Conservation (phyloP, 352 stramenopile genomes). For the Pythium plurisporium region DNA sequence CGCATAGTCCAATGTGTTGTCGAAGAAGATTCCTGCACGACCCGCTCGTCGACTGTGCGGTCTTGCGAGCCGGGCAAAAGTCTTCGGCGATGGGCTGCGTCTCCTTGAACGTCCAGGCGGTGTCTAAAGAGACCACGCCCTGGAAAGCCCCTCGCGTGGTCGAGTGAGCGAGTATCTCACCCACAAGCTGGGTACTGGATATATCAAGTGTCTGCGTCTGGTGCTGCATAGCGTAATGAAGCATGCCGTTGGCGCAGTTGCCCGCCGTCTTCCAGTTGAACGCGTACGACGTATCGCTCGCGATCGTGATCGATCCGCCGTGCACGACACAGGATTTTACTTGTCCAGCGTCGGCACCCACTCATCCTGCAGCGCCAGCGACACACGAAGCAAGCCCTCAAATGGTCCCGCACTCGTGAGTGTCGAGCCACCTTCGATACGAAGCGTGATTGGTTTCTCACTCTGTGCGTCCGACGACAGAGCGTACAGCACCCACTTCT, state of each 20-base stretch:
- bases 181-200: slow-evolving; percentile 22
- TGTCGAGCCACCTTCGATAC: slow-evolving; percentile 29
- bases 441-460: slow-evolving; percentile 40
- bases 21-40: slow-evolving; percentile 32
- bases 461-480: slow-evolving; percentile 33
- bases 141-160: slow-evolving; percentile 49
- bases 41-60: slow-evolving; percentile 14
- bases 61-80: slow-evolving; percentile 44
- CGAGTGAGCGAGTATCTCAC: slow-evolving; percentile 38
- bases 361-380: slow-evolving; percentile 35
- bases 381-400: slow-evolving; percentile 40
- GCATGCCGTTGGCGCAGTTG: slow-evolving; percentile 41
- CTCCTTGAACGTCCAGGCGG: slow-evolving; percentile 48
- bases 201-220: slow-evolving; percentile 43
- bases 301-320: slow-evolving; percentile 31
- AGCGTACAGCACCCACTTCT: slow-evolving; percentile 59
- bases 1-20: slow-evolving; percentile 49
- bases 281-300: slow-evolving; percentile 39
- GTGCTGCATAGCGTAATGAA: slow-evolving; percentile 60
- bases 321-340: slow-evolving; percentile 49
- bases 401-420: slow-evolving; percentile 35
- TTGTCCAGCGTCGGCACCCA: slow-evolving; percentile 38
- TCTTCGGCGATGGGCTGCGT: slow-evolving; percentile 30
- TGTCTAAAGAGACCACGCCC: slow-evolving; percentile 27
- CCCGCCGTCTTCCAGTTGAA: slow-evolving; percentile 61